phyloP scores from a whole-genome alignment of 2,329 filamentous ascomycete genomes.

The Dothideomycetidae sp. region DNA sequence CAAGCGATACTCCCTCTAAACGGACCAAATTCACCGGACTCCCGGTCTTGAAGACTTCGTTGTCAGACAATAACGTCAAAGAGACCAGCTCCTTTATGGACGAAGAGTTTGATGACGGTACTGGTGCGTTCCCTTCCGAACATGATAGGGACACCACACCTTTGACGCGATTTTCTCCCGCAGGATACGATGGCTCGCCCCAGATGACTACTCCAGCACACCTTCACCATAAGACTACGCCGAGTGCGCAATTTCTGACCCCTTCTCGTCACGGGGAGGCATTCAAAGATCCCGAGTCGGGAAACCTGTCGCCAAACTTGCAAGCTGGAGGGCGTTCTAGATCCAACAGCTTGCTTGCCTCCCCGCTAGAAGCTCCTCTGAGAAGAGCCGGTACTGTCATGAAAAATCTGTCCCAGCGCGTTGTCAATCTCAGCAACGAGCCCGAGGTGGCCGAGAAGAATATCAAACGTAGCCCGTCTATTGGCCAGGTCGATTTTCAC shows the following conservation, averaged over 20 bases:
- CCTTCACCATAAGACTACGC: slow-evolving; percentile 28
- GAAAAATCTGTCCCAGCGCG: slow-evolving; percentile 79
- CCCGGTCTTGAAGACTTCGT: slow-evolving; percentile 18
- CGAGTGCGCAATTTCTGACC: slow-evolving; percentile 39
- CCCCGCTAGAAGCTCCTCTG: slow-evolving; percentile 32
- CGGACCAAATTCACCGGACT: slow-evolving; percentile 16
- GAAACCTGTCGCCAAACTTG: slow-evolving; percentile 34
- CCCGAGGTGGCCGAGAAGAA: slow-evolving; percentile 66
- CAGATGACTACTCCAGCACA: slow-evolving; percentile 25
- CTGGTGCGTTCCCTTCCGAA: slow-evolving; percentile 38
- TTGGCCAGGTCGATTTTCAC: slow-evolving; percentile 25
- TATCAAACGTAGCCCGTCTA: slow-evolving; percentile 45
- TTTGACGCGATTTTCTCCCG: slow-evolving; percentile 41
- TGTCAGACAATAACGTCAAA: slow-evolving; percentile 13
- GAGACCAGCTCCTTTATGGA: slow-evolving; percentile 20
- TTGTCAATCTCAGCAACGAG: slow-evolving; percentile 94
- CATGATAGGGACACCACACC: slow-evolving; percentile 45
- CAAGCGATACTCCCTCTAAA: slow-evolving; percentile 7
- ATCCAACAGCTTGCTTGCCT: slow-evolving; percentile 31
- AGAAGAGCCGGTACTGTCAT: slow-evolving; percentile 37
- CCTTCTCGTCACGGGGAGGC: slow-evolving; percentile 45
- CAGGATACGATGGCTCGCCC: slow-evolving; percentile 37
- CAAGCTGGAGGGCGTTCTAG: slow-evolving; percentile 35
- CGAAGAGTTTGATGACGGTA: slow-evolving; percentile 38
- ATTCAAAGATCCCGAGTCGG: slow-evolving; percentile 45